These are phyloP conservation scores for Linnemannia hyalina DNA, from an alignment of 192 early-diverging fungal species.

Conservation along the genomic window DNA sequence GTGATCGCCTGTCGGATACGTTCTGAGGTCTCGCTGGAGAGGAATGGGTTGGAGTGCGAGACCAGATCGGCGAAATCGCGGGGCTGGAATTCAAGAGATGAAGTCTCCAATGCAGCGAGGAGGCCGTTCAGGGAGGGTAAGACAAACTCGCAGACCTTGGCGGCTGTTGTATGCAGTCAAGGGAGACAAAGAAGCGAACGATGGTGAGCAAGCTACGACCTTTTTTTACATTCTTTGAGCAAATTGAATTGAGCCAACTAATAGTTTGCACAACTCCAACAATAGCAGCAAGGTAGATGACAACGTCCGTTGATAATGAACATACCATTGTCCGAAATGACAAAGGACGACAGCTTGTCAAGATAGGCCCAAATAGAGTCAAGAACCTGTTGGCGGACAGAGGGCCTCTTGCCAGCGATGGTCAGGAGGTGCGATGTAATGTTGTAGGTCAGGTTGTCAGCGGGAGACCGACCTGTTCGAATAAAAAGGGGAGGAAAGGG, in stretches of 20 bases:
- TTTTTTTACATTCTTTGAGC: neutral
- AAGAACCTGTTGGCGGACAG: constrained; percentile 54
- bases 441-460: constrained; percentile 57
- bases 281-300: neutral
- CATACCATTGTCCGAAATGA: constrained; percentile 38
- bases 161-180: constrained; percentile 18
- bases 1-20: constrained; percentile 59
- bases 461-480: constrained; percentile 31
- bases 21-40: constrained; percentile 62
- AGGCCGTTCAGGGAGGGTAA: constrained; percentile 72
- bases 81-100: constrained; percentile 59
- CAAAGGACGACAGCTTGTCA: constrained; percentile 43
- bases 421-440: constrained; percentile 60
- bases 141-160: constrained; percentile 64
- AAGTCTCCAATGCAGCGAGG: constrained; percentile 64
- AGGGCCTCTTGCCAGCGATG: constrained; percentile 55
- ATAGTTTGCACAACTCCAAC: too few relatives aligned
- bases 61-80: constrained; percentile 63
- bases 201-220: neutral
- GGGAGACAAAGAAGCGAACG: neutral
- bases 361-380: constrained; percentile 63
- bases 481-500: neutral
- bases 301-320: neutral
- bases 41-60: constrained; percentile 61
- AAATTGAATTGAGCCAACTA: constrained; percentile 4